These are phyloP conservation scores for Rhamnella rubrinervis DNA, from an alignment of 331 rosid species.

Conservation along the genomic window DNA sequence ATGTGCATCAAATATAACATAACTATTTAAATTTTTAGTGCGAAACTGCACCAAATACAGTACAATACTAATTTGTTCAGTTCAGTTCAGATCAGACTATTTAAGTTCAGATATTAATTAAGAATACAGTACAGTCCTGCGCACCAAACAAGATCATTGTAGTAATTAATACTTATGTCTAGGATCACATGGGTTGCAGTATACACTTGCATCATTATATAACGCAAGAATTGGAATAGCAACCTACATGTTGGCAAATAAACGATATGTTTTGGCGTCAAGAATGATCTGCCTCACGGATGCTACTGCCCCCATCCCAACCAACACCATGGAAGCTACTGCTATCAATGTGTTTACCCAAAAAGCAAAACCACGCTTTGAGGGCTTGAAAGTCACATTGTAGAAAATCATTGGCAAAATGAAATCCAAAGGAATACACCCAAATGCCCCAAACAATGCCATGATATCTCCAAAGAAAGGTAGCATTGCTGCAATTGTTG, in stretches of 20 bases:
- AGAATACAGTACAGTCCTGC: no score
- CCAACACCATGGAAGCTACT: slow-evolving; percentile 45
- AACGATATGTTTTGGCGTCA: slow-evolving; percentile 59
- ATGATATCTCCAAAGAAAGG: slow-evolving; percentile 81
- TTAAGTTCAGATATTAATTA: no score
- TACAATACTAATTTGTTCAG: no score
- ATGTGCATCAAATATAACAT: no score
- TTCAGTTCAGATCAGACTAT: no score
- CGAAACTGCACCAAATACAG: no score
- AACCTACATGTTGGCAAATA: slow-evolving; percentile 52
- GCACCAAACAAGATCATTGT: no score
- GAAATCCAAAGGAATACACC: slow-evolving; percentile 73
- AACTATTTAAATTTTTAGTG: no score
- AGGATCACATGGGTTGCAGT: no score
- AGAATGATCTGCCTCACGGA: slow-evolving; percentile 64
- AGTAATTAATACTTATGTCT: no score
- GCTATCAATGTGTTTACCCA: slow-evolving; percentile 66
- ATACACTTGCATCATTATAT: no score
- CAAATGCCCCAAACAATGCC: slow-evolving; percentile 85
- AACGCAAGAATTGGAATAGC: no score
- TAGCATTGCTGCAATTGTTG: slow-evolving; percentile 70
- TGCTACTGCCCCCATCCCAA: slow-evolving; percentile 63
- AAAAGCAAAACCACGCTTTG: slow-evolving; percentile 43
- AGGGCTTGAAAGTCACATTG: slow-evolving; percentile 75
- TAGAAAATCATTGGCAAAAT: slow-evolving; percentile 79